Evolutionary conservation across 352 stramenopile genomes (phyloP).

Genomic region (Globisporangium cederbergense): DNA sequence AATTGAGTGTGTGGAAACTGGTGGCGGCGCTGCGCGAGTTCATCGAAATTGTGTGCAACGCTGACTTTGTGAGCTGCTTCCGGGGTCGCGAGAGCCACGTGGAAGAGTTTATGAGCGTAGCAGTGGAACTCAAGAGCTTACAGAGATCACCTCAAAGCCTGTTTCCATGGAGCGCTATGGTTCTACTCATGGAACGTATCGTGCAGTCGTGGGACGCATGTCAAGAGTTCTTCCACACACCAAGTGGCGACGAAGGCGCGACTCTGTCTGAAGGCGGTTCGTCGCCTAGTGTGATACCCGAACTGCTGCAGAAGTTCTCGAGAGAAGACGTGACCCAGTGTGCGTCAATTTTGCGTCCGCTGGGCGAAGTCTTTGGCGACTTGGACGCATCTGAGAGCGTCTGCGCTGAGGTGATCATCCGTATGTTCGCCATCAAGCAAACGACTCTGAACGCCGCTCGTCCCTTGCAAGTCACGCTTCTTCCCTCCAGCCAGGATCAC

Average conservation of each 20-base stretch:
- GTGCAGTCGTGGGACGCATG: conserved; percentile 7
- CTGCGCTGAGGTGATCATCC: conserved; percentile 14
- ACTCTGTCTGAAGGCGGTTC: not conserved
- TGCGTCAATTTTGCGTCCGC: conserved; percentile 11
- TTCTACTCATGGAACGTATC: conserved; percentile 4
- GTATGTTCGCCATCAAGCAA: conserved; percentile 16
- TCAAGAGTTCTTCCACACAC: conserved; percentile 7
- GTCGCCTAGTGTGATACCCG: not conserved
- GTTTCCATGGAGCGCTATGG: conserved; percentile 6
- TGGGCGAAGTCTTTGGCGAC: conserved; percentile 13
- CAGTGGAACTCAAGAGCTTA: not conserved
- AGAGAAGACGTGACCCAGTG: conserved; percentile 12
- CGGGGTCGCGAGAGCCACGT: conserved; percentile 9
- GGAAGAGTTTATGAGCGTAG: not conserved
- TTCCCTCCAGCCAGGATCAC: not conserved
- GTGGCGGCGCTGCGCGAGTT: conserved; percentile 4
- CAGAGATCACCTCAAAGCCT: not conserved
- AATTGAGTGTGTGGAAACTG: conserved; percentile 2
- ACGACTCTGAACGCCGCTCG: conserved; percentile 7
- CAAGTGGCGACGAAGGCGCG: not conserved
- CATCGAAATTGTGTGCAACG: not conserved
- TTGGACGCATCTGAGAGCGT: not conserved
- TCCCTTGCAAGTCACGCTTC: not conserved
- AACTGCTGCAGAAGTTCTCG: conserved; percentile 10
- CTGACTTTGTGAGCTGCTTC: conserved; percentile 11